phyloP scores from a whole-genome alignment of 78 protist species.

The Chrysochromulina tobinii region DNA sequence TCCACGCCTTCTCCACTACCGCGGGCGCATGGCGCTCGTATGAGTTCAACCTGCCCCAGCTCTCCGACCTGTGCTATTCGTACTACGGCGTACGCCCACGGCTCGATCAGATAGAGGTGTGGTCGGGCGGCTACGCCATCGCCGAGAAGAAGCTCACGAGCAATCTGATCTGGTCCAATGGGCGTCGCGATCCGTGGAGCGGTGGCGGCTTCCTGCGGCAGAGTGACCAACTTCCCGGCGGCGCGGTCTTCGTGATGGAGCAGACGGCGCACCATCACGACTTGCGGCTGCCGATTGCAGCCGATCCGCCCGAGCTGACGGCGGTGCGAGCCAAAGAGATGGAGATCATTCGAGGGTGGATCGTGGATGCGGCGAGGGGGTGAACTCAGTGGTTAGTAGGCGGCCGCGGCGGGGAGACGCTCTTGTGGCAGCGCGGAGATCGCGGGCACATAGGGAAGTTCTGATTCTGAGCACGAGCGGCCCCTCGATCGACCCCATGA shows the following conservation, averaged over 20 bases:
- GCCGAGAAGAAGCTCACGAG: neutral
- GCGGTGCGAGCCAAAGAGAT: neutral
- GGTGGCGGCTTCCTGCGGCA: constrained; percentile 18
- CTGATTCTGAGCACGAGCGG: too few relatives aligned
- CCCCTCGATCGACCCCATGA: too few relatives aligned
- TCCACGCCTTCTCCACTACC: neutral
- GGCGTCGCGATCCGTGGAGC: constrained; percentile 10
- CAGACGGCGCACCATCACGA: constrained; percentile 16
- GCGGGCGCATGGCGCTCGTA: neutral
- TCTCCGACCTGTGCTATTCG: neutral
- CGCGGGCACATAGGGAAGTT: too few relatives aligned
- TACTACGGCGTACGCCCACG: neutral
- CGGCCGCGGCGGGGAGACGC: too few relatives aligned
- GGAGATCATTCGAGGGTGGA: neutral
- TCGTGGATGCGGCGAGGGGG: neutral
- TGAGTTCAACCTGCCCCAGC: neutral
- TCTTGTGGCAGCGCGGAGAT: too few relatives aligned
- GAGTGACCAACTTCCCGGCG: neutral
- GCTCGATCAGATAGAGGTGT: neutral
- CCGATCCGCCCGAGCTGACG: constrained; percentile 2
- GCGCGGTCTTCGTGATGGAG: neutral
- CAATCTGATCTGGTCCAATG: constrained; percentile 14
- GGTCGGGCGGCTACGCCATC: constrained; percentile 4
- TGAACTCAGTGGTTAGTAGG: too few relatives aligned
- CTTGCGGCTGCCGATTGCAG: neutral